Evolutionary conservation across 352 stramenopile genomes (phyloP).

Genomic region (Phytophthora syringae): DNA sequence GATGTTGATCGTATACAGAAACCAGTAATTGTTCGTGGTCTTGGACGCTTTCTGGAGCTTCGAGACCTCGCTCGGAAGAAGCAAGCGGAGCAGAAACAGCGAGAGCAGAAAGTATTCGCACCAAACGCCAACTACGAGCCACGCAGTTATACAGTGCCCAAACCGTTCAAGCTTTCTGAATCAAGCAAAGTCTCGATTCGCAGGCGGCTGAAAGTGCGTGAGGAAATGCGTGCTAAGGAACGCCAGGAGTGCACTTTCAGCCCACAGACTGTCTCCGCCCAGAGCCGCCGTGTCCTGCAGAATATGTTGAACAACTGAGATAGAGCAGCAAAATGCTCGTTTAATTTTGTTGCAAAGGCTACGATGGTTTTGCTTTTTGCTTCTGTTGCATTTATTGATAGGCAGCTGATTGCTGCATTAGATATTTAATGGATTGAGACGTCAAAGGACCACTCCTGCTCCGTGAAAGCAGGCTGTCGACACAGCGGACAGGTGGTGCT

Average conservation of each 20-base stretch:
- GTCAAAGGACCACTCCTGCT: constrained; percentile 46
- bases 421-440: constrained; percentile 45
- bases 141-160: constrained; percentile 76
- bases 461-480: constrained; percentile 46
- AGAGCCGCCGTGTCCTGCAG: constrained; percentile 56
- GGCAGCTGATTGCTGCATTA: not conserved
- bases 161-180: constrained; percentile 77
- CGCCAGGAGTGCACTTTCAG: constrained; percentile 65
- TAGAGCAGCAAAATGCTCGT: not conserved
- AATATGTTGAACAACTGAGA: constrained; percentile 52
- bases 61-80: constrained; percentile 74
- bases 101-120: constrained; percentile 70
- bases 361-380: no score
- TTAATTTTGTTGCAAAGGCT: not conserved
- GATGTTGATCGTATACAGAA: constrained; percentile 23
- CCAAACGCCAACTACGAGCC: constrained; percentile 64
- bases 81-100: constrained; percentile 63
- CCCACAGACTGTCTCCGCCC: constrained; percentile 61
- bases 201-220: constrained; percentile 44
- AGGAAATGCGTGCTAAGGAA: constrained; percentile 65
- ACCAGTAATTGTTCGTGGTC: constrained; percentile 78
- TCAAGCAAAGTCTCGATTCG: constrained; percentile 62
- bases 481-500: constrained; percentile 77
- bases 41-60: constrained; percentile 81
- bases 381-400: constrained; percentile 3